Percentiles rank a stretch among this genome's conserved stretches.
These are phyloP conservation scores for Grosmannia serpens DNA, from an alignment of 2,329 filamentous ascomycete genomes.

Conservation along the genomic window DNA sequence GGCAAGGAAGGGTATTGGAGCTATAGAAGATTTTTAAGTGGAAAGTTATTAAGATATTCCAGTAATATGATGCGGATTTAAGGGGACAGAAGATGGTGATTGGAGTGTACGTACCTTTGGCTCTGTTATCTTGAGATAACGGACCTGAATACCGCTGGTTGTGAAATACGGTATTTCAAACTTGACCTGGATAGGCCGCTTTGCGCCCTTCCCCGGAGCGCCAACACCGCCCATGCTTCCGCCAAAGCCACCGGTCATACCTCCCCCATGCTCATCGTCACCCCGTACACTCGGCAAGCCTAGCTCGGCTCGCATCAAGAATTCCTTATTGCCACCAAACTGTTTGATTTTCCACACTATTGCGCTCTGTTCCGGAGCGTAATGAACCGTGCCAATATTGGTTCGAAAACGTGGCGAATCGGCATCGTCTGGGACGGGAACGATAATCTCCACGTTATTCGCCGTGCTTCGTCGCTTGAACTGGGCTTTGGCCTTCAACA, in stretches of 20 bases:
- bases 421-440: conserved; percentile 93
- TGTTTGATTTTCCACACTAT: conserved; percentile 99
- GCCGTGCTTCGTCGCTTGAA: conserved; percentile 97
- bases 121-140: conserved; percentile 98
- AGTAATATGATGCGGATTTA: neutral
- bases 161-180: conserved; percentile 99
- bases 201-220: conserved; percentile 67
- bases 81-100: neutral
- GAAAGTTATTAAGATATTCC: neutral
- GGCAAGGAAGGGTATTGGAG: conserved; percentile 95
- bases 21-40: conserved; percentile 30
- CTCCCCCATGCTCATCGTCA: conserved; percentile 88
- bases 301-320: conserved; percentile 94
- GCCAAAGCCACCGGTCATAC: conserved; percentile 95
- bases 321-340: conserved; percentile 96
- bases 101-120: conserved; percentile 66
- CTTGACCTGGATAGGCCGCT: conserved; percentile 96
- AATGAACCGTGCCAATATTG: conserved; percentile 94
- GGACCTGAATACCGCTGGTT: conserved; percentile 96
- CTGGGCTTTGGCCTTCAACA: conserved; percentile 95
- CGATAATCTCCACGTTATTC: conserved; percentile 97
- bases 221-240: conserved; percentile 90
- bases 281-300: conserved; percentile 88
- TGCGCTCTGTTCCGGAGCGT: conserved; percentile 90
- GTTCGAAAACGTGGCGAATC: conserved; percentile 94